Evolutionary conservation across 805 yeast species (phyloP), one percentile per base, ranked within the genome.

Genomic region (Dipodascopsis uninucleata): DNA sequence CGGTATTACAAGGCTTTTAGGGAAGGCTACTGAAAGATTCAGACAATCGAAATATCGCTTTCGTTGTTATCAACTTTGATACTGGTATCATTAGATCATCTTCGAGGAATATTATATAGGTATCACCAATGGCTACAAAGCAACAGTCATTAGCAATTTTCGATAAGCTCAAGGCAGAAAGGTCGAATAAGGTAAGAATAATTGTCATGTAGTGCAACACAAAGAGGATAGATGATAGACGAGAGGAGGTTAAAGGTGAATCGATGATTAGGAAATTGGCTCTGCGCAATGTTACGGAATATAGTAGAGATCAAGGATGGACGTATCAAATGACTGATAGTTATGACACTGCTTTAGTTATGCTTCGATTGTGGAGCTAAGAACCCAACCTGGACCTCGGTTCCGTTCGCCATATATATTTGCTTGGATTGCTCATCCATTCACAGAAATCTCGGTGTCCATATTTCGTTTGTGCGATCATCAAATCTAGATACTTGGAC

Each of bases 341-440:
- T 10, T n/a, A 10, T 26, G 34, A 7, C 10, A 12, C 6, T n/a
- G 14, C 36, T 36, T 21, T 22, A 62, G 59, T 65, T 65, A 42
- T 93, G 98, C 68, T 90, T 93, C 68, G 98, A 93, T 64, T 93
- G 98, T 67, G 77, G 83, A 41, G 85, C 89, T 58, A 87, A 85
- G 62, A 89, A 89, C 64, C 97, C 98, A 28, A 87, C 97, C 0
- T 93, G 98, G 98, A 86, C 98, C 3, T 90, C 97, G 10, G 88
- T 90, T 43, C 96, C 97, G 10, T 90, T 86, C 66, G 98, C 97
- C 44, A 85, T 89, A 41, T 77, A 89, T 63, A 70, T 93, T 47
- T 93, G 98, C 71, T 74, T 89, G 49, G 95, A 93, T 65, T 93
- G 98, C 66, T 85, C 96, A 42, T 89, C 97, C 3, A 87, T 84